Conservation (phyloP, 352 stramenopile species). For the Phytophthora palmivora region DNA sequence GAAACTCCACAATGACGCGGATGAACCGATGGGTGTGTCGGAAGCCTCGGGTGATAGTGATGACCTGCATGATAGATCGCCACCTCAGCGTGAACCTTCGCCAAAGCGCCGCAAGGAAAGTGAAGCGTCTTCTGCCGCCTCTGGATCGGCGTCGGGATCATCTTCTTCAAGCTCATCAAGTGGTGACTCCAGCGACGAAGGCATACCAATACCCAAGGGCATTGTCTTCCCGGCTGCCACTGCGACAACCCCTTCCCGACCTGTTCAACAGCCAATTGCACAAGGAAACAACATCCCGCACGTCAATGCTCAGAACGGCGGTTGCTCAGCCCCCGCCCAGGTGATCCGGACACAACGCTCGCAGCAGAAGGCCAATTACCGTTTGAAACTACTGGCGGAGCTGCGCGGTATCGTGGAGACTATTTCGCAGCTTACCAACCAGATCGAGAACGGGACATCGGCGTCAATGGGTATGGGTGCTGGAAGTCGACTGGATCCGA, state of each 20-base stretch:
- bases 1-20: constrained; percentile 4
- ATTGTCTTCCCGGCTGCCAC: background rate
- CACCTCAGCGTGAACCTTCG: constrained; percentile 1
- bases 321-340: constrained; percentile 13
- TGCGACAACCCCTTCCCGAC: background rate
- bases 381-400: constrained; percentile 35
- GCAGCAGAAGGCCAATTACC: constrained; percentile 37
- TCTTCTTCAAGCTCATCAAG: constrained; percentile 24
- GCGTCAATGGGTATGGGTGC: constrained; percentile 22
- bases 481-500: constrained; percentile 30
- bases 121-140: constrained; percentile 14
- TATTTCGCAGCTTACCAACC: constrained; percentile 33
- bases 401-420: constrained; percentile 42
- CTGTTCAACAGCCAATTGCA: background rate
- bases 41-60: constrained; percentile 27
- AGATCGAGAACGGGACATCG: constrained; percentile 24
- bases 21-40: constrained; percentile 15
- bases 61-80: background rate
- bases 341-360: constrained; percentile 5
- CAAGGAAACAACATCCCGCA: constrained; percentile 1
- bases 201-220: constrained; percentile 14
- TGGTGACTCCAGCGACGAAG: constrained; percentile 28
- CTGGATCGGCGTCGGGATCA: constrained; percentile 17
- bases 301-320: constrained; percentile 12
- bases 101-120: constrained; percentile 24